phyloP scores from a whole-genome alignment of 148 eudicot genomes.

The Rhododendron williamsianum region DNA sequence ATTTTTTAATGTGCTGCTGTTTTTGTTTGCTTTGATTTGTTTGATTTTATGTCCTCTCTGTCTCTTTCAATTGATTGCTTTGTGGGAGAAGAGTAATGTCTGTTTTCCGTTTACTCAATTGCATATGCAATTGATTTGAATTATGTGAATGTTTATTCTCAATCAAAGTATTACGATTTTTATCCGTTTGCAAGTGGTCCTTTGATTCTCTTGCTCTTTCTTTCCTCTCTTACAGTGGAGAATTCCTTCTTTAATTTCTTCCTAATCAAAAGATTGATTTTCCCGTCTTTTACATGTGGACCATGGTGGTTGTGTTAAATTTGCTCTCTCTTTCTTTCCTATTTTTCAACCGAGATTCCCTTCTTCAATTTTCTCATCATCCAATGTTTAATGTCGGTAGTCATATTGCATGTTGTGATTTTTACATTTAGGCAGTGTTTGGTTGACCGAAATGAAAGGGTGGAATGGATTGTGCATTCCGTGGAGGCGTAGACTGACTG shows the following conservation, averaged over 20 bases:
- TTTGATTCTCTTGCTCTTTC: not conserved
- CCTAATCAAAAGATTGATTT: not conserved
- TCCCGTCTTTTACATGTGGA: not conserved
- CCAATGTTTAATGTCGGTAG: not conserved
- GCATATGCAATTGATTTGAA: not conserved
- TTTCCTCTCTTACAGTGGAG: not conserved
- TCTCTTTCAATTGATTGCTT: not conserved
- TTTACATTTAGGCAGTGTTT: not conserved
- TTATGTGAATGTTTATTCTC: not conserved
- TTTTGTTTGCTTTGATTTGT: not conserved
- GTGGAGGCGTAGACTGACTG: not conserved
- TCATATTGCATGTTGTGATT: not conserved
- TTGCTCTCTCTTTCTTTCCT: not conserved
- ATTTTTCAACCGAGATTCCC: not conserved
- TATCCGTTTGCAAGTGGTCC: not conserved
- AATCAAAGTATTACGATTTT: not conserved
- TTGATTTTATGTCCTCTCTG: not conserved
- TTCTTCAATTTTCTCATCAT: not conserved
- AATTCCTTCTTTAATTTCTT: not conserved
- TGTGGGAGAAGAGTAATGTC: not conserved
- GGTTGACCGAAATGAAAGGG: not conserved
- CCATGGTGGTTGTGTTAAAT: not conserved
- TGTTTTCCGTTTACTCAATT: not conserved
- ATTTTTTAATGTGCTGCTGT: too few relatives aligned
- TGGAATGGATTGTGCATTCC: not conserved